These are phyloP conservation scores for Nitzschia palea DNA, from an alignment of 108 stramenopile species.

Conservation along the genomic window DNA sequence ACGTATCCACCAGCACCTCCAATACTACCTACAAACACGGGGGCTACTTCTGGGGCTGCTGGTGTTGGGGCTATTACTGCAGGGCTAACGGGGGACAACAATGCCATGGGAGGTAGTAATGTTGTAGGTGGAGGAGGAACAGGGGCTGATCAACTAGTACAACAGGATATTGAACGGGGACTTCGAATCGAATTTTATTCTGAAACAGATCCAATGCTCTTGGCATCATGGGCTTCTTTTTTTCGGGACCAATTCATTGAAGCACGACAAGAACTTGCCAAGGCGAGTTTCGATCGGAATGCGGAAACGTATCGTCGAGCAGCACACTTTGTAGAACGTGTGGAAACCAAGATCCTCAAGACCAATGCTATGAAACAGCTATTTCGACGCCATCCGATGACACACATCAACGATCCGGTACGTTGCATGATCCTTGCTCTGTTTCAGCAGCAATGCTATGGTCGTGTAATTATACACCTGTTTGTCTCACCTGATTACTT, in stretches of 20 bases:
- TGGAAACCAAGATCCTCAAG: slow-evolving; percentile 5
- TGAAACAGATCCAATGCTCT: background rate
- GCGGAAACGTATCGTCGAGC: slow-evolving; percentile 7
- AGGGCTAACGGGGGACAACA: background rate
- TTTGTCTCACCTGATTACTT: background rate
- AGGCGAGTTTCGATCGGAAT: slow-evolving; percentile 13
- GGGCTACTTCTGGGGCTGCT: background rate
- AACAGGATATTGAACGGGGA: slow-evolving; percentile 15
- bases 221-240: slow-evolving; percentile 18
- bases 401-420: slow-evolving; percentile 19
- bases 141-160: background rate
- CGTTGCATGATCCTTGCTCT: slow-evolving; percentile 1
- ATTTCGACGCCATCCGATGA: slow-evolving; percentile 9
- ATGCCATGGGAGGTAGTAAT: too few species aligned
- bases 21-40: background rate
- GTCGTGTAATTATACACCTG: background rate
- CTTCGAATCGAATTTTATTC: slow-evolving; percentile 10
- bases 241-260: slow-evolving; percentile 14
- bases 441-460: background rate
- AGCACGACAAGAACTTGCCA: slow-evolving; percentile 9
- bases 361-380: background rate
- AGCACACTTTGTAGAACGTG: slow-evolving; percentile 11
- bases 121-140: too few species aligned
- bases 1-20: background rate
- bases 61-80: background rate